A percentile compares a stretch with the other conserved stretches of the same genome.
Evolutionary conservation across 2,329 filamentous ascomycete species (phyloP).

Genomic region (Colletotrichum sp.): DNA sequence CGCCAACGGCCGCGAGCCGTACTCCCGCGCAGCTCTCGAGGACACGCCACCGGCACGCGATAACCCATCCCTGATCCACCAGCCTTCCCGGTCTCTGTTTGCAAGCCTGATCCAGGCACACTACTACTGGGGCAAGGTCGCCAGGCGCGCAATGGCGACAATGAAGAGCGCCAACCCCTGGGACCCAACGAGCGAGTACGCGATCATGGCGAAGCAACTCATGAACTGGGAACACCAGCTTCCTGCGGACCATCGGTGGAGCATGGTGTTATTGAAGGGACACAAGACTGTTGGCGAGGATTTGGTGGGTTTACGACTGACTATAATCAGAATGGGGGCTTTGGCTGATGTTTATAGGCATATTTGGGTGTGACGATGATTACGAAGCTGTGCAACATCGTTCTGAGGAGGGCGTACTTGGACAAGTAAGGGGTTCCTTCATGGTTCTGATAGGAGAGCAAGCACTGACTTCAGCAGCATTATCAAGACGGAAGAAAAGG

Average conservation of each 20-base stretch:
- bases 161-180: slow-evolving; percentile 49
- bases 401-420: slow-evolving; percentile 59
- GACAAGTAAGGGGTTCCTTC: slow-evolving; percentile 43
- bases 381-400: slow-evolving; percentile 61
- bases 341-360: slow-evolving; percentile 38
- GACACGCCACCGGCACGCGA: slow-evolving; percentile 56
- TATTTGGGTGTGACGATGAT: slow-evolving; percentile 63
- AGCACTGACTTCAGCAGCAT: slow-evolving; percentile 37
- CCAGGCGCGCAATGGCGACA: slow-evolving; percentile 51
- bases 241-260: slow-evolving; percentile 54
- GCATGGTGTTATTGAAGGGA: slow-evolving; percentile 42
- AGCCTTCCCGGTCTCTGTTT: slow-evolving; percentile 56
- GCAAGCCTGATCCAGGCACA: slow-evolving; percentile 61
- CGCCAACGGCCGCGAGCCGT: slow-evolving; percentile 49
- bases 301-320: slow-evolving; percentile 50
- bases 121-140: slow-evolving; percentile 58
- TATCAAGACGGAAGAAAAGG: slow-evolving; percentile 44
- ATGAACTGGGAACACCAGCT: slow-evolving; percentile 53
- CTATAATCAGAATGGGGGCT: too few relatives aligned
- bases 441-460: neutral
- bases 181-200: slow-evolving; percentile 54
- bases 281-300: slow-evolving; percentile 56
- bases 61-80: slow-evolving; percentile 46
- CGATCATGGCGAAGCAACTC: slow-evolving; percentile 46
- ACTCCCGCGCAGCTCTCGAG: slow-evolving; percentile 56